Evolutionary conservation across 2,329 filamentous ascomycete genomes (phyloP).

Genomic region (Colletotrichum viniferum): DNA sequence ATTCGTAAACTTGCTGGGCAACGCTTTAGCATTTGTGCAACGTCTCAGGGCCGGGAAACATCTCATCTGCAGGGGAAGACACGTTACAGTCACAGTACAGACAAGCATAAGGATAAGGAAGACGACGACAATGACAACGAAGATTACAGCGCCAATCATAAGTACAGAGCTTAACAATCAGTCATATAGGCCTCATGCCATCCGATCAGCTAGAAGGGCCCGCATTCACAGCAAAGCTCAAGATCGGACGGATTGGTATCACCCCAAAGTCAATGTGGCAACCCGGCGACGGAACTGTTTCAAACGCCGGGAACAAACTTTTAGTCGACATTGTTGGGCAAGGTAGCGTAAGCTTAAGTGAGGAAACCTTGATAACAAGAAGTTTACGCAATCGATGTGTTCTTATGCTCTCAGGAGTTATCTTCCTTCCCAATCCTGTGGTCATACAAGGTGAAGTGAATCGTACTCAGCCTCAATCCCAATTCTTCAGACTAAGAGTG

Average conservation of each 20-base stretch:
- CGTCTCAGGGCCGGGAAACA: fast-evolving
- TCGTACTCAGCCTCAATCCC: background rate
- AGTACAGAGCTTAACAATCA: background rate
- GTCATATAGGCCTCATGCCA: background rate
- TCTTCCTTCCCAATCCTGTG: background rate
- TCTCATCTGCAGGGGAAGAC: background rate
- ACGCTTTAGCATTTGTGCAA: fast-evolving
- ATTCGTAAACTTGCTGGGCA: background rate
- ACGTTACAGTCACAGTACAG: background rate
- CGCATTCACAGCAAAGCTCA: background rate
- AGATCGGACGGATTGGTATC: background rate
- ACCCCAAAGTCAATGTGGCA: background rate
- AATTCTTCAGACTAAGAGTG: background rate
- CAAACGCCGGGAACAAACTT: background rate
- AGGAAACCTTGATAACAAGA: background rate
- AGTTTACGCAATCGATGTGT: background rate
- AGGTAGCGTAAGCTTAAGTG: background rate
- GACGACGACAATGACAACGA: background rate
- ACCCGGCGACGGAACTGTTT: background rate
- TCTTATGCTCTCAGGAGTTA: background rate
- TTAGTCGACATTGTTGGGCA: background rate
- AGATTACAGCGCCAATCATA: background rate
- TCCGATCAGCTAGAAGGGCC: background rate
- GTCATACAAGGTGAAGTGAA: background rate
- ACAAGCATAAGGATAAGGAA: background rate